Evolutionary conservation across 2,329 filamentous ascomycete genomes (phyloP).

Genomic region (Aspergillus floridensis): DNA sequence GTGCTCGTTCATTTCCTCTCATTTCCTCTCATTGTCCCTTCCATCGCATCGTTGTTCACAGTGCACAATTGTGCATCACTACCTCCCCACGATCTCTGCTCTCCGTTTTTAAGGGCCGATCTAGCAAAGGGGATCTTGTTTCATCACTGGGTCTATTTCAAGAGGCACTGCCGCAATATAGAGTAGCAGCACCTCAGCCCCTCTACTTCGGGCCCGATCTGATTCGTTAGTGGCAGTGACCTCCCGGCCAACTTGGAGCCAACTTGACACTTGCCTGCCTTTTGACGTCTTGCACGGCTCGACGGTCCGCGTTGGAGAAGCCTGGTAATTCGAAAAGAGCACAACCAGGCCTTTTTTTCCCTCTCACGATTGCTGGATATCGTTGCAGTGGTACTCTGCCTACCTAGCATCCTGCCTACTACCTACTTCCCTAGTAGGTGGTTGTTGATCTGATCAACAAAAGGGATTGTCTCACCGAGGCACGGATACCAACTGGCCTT

Average conservation of each 20-base stretch:
- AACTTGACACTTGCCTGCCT: constrained; percentile 19
- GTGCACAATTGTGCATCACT: neutral
- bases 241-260: constrained; percentile 19
- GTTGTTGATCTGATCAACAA: neutral
- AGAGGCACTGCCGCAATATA: constrained; percentile 23
- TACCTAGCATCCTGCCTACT: neutral
- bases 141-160: constrained; percentile 14
- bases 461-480: neutral
- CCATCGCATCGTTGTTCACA: neutral
- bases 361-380: neutral
- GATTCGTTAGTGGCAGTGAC: constrained; percentile 23
- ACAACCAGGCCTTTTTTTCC: neutral
- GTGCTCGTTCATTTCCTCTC: no score
- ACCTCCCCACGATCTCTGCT: neutral
- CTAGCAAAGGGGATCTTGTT: neutral
- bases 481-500: neutral
- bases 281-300: constrained; percentile 12
- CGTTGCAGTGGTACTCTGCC: neutral
- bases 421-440: constrained; percentile 2
- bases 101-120: neutral
- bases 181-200: constrained; percentile 12
- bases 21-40: constrained; percentile 2
- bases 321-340: neutral
- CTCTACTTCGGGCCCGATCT: constrained; percentile 22
- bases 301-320: constrained; percentile 6